phyloP scores from a whole-genome alignment of 2,329 filamentous ascomycete genomes.

The Ophiocordyceps camponoti-floridani region DNA sequence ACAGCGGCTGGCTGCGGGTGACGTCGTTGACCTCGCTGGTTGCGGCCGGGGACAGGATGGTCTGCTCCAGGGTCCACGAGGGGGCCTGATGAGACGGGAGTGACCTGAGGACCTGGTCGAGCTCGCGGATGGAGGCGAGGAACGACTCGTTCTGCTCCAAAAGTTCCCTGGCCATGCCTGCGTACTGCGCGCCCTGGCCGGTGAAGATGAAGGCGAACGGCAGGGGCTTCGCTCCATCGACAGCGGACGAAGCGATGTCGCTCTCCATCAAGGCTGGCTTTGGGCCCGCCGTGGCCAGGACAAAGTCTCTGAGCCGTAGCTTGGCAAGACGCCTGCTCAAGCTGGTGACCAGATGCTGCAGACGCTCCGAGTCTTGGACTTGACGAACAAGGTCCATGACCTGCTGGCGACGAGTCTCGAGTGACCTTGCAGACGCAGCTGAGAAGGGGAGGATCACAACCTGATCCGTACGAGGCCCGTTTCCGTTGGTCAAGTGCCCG shows the following conservation, averaged over 20 bases:
- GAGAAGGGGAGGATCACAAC: background rate
- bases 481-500: background rate
- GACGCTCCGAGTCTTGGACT: background rate
- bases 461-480: background rate
- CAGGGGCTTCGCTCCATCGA: background rate
- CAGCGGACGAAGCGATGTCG: background rate
- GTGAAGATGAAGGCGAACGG: slow-evolving; percentile 7
- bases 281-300: background rate
- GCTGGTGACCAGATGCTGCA: background rate
- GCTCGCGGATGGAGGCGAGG: slow-evolving; percentile 2
- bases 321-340: background rate
- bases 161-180: slow-evolving; percentile 5
- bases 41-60: slow-evolving; percentile 4
- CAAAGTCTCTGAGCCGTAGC: background rate
- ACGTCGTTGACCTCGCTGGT: slow-evolving; percentile 3
- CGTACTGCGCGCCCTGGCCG: slow-evolving; percentile 9
- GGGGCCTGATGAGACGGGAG: slow-evolving; percentile 1
- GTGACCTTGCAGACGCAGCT: background rate
- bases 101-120: slow-evolving; percentile 1
- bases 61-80: slow-evolving; percentile 1
- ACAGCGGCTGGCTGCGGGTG: slow-evolving; percentile 9
- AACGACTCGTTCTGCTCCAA: slow-evolving; percentile 2
- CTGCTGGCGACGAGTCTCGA: background rate
- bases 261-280: background rate
- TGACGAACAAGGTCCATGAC: background rate